Evolutionary conservation across 352 stramenopile species (phyloP).

Genomic region (Phytophthora syringae): DNA sequence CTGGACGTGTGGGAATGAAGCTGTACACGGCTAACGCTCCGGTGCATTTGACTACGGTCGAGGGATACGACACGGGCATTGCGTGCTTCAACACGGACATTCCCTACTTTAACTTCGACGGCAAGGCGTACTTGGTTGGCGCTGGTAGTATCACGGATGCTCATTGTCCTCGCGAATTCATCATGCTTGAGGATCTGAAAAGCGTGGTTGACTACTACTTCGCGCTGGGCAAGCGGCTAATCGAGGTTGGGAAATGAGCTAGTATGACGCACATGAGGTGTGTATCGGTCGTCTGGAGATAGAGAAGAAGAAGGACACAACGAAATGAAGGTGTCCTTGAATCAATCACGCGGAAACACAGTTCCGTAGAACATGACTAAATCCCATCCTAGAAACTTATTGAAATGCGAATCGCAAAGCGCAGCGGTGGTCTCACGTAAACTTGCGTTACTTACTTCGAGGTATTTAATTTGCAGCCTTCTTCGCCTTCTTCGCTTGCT

Average conservation of each 20-base stretch:
- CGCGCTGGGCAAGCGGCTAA: slow-evolving; percentile 69
- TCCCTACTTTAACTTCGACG: slow-evolving; percentile 87
- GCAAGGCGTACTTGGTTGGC: slow-evolving; percentile 81
- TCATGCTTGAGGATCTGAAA: slow-evolving; percentile 69
- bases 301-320: not conserved
- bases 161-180: slow-evolving; percentile 77
- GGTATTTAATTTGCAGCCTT: too few species aligned
- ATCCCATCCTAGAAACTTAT: too few species aligned
- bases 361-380: too few species aligned
- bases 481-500: slow-evolving; percentile 13
- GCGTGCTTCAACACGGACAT: slow-evolving; percentile 91
- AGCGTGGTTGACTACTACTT: slow-evolving; percentile 76
- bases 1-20: slow-evolving; percentile 64
- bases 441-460: too few species aligned
- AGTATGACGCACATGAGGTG: too few species aligned
- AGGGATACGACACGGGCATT: slow-evolving; percentile 87
- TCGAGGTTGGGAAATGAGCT: slow-evolving; percentile 56
- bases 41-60: slow-evolving; percentile 78
- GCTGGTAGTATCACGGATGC: slow-evolving; percentile 79
- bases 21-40: slow-evolving; percentile 88
- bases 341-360: too few species aligned
- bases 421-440: too few species aligned
- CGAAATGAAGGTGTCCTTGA: not conserved
- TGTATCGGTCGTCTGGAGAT: too few species aligned
- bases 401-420: too few species aligned